Conservation (phyloP, 805 yeast genomes). For the Priceomyces haplophilus region DNA sequence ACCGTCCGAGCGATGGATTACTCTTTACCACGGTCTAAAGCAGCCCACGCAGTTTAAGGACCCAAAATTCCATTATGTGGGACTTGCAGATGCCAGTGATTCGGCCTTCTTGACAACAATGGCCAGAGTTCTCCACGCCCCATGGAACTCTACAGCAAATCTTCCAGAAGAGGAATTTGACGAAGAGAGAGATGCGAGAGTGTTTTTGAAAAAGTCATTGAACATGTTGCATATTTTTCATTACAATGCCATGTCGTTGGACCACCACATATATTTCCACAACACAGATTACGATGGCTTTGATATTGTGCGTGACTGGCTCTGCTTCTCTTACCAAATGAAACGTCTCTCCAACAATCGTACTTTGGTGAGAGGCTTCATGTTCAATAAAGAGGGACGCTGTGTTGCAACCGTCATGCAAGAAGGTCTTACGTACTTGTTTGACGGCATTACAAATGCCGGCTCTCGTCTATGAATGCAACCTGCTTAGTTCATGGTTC, state of each 20-base stretch:
- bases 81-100: constrained; percentile 37
- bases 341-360: constrained; percentile 33
- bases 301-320: constrained; percentile 36
- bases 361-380: constrained; percentile 35
- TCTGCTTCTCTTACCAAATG: constrained; percentile 34
- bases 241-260: constrained; percentile 45
- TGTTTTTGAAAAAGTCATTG: constrained; percentile 26
- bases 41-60: constrained; percentile 19
- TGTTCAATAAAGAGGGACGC: constrained; percentile 28
- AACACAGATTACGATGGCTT: constrained; percentile 21
- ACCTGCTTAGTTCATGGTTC: no score
- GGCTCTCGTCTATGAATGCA: not conserved
- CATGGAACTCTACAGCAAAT: constrained; percentile 41
- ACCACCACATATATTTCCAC: constrained; percentile 44
- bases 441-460: constrained; percentile 20
- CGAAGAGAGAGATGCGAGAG: constrained; percentile 29
- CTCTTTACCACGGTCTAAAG: constrained; percentile 37
- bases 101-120: constrained; percentile 39
- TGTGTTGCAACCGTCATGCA: constrained; percentile 40
- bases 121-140: constrained; percentile 39
- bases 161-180: constrained; percentile 31
- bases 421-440: constrained; percentile 38
- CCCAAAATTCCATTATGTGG: constrained; percentile 30
- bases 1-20: constrained; percentile 40
- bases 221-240: constrained; percentile 37